Evolutionary conservation across 192 early-diverging fungal genomes (phyloP), one percentile per base, ranked within the genome.

Genomic region (Coemansia guatemalensis): DNA sequence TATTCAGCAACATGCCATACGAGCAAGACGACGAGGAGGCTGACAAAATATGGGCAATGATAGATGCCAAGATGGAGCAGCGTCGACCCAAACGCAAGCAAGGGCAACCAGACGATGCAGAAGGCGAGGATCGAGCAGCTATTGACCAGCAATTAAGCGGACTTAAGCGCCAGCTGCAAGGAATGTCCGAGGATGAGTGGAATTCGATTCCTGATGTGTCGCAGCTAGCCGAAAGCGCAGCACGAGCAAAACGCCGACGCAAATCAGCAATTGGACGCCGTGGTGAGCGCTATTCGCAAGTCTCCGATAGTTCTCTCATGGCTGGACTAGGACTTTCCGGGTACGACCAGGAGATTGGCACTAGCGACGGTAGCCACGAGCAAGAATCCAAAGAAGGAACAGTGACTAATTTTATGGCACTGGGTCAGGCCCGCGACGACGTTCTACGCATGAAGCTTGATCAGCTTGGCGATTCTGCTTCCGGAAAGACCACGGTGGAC

Each of bases 1-100:
- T 99, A 32, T 99, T 98, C 68, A 87, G 86, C 60, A 82, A 85
- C 5, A 83, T 85, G 26, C 93, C 93, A 6, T 98, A 98, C 62
- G 97, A 96, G 51, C 90, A 88, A 20, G 96, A 98, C 64, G 97
- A 99, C 67, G 95, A 96, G 68, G 97, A 99, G 68, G 97, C 97
- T 1, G 97, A 99, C 67, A 74, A 84, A 53, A 90, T 99, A 11
- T 99, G 92, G 77, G 89, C 90, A 20, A 78, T 86, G 48, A 90
- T 99, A 50, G 97, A 98, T 55, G 75, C 77, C 14, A 91, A 92
- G 59, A 93, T 96, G 92, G 93, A 96, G 58, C 89, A 94, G 59
- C 82, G 95, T 26, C 82, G 92, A 35, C 85, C 33, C 33, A 88
- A 73, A 84, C 85, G 11, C 70, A 89, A 50, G 89, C 95, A 70